Evolutionary conservation across 2,329 filamentous ascomycete genomes (phyloP).

Genomic region (Aspergillus versicolor): DNA sequence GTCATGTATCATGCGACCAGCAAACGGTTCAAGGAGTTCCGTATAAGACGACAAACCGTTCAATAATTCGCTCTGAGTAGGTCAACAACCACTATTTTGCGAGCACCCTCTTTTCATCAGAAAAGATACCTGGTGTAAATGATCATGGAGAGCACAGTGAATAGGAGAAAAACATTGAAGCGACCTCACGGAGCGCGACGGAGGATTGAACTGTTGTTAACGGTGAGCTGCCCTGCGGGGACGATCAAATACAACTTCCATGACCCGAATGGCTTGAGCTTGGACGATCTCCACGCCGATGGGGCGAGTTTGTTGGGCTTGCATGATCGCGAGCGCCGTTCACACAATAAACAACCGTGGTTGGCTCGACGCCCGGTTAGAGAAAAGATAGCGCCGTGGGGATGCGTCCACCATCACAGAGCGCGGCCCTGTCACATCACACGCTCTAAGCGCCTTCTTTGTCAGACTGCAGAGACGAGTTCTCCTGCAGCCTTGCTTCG

Average conservation of each 20-base stretch:
- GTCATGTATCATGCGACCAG: background rate
- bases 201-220: background rate
- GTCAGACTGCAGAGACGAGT: background rate
- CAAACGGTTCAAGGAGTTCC: background rate
- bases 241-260: background rate
- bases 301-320: constrained; percentile 9
- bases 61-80: background rate
- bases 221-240: background rate
- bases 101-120: background rate
- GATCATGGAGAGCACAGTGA: background rate
- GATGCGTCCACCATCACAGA: constrained; percentile 22
- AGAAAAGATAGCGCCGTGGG: constrained; percentile 19
- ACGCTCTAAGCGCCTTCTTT: constrained; percentile 10
- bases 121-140: background rate
- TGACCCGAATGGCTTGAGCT: constrained; percentile 9
- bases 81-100: background rate
- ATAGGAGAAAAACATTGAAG: background rate
- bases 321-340: constrained; percentile 13
- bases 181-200: background rate
- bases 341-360: constrained; percentile 13
- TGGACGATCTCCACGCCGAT: constrained; percentile 1
- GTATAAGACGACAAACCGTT: no score
- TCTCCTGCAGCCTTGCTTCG: background rate
- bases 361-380: constrained; percentile 18
- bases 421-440: constrained; percentile 18